Percentiles rank a stretch among this genome's conserved stretches.
Conservation (phyloP, 495 filamentous ascomycete genomes). For the Hypoxylon trugodes region DNA sequence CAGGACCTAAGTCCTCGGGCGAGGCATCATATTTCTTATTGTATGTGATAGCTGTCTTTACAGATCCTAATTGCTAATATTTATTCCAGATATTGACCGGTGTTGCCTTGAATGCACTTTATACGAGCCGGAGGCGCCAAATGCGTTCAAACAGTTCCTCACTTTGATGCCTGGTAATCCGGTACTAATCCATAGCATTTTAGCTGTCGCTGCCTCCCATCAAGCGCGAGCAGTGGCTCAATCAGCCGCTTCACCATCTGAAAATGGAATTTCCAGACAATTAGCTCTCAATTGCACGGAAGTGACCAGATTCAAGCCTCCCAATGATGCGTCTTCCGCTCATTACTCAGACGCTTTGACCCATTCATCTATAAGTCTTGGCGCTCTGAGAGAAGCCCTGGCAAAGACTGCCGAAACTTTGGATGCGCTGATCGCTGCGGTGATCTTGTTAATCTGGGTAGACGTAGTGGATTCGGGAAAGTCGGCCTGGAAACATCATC, state of each 20-base stretch:
- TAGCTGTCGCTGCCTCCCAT: neutral
- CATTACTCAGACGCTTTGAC: neutral
- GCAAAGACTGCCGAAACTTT: neutral
- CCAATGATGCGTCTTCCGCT: neutral
- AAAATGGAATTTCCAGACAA: neutral
- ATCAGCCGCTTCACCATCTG: neutral
- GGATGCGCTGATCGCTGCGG: neutral
- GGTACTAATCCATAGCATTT: neutral
- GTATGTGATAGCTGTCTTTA: neutral
- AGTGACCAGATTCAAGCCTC: neutral
- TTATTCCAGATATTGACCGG: neutral
- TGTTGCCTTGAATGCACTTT: neutral
- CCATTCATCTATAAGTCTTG: neutral
- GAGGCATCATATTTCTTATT: neutral
- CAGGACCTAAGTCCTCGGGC: neutral
- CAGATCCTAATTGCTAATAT: neutral
- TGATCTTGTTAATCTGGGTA: neutral
- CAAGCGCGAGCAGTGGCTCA: neutral
- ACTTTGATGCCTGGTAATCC: neutral
- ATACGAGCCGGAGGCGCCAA: neutral
- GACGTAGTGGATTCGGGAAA: neutral
- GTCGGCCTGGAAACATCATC: neutral
- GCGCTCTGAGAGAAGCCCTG: neutral
- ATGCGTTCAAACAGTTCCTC: neutral
- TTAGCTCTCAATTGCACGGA: neutral